Conservation (phyloP, 106 monocot genomes). For the Posidonia australis region DNA sequence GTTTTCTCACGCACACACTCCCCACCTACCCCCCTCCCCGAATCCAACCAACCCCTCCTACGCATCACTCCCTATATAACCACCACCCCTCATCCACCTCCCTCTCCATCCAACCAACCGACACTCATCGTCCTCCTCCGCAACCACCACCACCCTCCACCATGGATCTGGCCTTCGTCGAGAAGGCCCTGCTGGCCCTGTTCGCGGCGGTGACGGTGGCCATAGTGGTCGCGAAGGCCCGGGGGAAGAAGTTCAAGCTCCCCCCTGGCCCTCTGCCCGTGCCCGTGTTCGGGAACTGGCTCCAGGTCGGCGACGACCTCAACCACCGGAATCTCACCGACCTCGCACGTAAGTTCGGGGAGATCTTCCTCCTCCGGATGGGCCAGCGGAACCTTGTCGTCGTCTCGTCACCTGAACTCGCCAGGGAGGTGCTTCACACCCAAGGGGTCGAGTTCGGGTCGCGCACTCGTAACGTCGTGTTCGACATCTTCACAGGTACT, state of each 20-base stretch:
- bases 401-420: conserved; percentile 45
- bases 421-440: conserved; percentile 49
- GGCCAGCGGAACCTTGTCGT: conserved; percentile 51
- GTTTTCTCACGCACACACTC: too few relatives aligned
- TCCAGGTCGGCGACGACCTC: conserved; percentile 39
- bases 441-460: conserved; percentile 62
- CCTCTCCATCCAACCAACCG: neutral
- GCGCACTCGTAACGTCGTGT: conserved; percentile 23
- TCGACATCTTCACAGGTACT: conserved; percentile 56
- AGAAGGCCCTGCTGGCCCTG: conserved; percentile 38
- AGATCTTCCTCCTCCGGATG: conserved; percentile 44
- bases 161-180: conserved; percentile 38
- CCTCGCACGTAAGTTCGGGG: conserved; percentile 29
- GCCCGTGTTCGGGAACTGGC: conserved; percentile 50
- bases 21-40: neutral
- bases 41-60: neutral
- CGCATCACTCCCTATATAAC: neutral
- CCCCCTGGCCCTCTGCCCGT: neutral
- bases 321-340: conserved; percentile 44
- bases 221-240: conserved; percentile 7
- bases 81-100: neutral
- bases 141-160: neutral
- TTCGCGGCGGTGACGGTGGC: conserved; percentile 31
- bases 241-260: conserved; percentile 12
- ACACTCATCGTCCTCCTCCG: neutral